Evolutionary conservation across 2,329 filamentous ascomycete species (phyloP), one percentile per base, ranked within the genome.

Genomic region (Rhytidhysteron rufulum): DNA sequence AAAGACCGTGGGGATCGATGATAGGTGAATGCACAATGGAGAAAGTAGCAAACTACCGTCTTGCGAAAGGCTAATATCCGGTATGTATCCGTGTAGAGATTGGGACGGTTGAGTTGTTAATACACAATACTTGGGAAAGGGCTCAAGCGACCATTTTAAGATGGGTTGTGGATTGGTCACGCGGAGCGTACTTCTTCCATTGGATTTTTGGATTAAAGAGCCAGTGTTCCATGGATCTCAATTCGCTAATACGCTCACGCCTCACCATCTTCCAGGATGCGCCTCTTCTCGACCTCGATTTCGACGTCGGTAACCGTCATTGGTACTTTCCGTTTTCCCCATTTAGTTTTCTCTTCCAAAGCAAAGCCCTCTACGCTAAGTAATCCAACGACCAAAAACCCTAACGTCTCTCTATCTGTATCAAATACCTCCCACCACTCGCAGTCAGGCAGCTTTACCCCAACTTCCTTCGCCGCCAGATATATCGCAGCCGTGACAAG

Each of bases 391-490:
- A 95, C 89, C 42, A 97, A 67, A 53, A 97, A 97, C 0, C 93
- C 93, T 25, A 98, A 73, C 62, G 95, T 89, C 70, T 98, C 93
- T 37, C 93, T 77, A 55, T 96, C 90, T 6, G 93, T 87, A 65
- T 98, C 93, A 63, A 97, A 97, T 0, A 97, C 88, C 65, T 96
- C 90, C 93, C 93, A 98, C 93, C 93, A 98, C 48, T 88, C 83
- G 34, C 79, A 80, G 48, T 86, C 85, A 0, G 91, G 88, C 67
- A 96, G 75, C 62, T 87, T 89, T 10, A 86, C 79, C 0, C 78
- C 82, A 1, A 79, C 63, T 50, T 97, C 89, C 32, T 83, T 78
- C 1, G 88, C 86, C 0, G 91, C 87, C n/a, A 88, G 79, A 61
- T 97, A 98, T 22, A 96, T 85, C 1, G 90, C 88, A 2, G 90